Evolutionary conservation across 139 green algal species (phyloP), one percentile per base, ranked within the genome.

Genomic region (Chlorella sp.): DNA sequence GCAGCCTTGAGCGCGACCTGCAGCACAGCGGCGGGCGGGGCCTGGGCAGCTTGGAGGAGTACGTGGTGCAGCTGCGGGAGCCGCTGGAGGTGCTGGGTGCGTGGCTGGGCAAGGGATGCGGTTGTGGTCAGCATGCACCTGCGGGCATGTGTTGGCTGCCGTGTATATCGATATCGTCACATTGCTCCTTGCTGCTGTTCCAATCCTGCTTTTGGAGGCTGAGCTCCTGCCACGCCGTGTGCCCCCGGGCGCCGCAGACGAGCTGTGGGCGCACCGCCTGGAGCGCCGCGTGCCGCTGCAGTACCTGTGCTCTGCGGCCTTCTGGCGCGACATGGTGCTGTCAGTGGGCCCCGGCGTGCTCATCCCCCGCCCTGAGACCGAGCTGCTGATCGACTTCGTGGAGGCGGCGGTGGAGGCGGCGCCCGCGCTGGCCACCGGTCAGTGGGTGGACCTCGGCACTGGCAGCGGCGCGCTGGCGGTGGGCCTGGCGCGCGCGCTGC

Each of bases 341-440:
- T 73, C 79, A 46, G 84, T 89, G 21, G 67, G 77, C 14, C 90
- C 91, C 1, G 94, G 95, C 21, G 89, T 97, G 27, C 88, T 98
- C 33, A 92, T 98, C 15, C 95, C 95, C 2, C 79, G 95, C 6
- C 95, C 95, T 48, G 95, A 98, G 79, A 98, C 95, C 8, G 95
- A 98, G 76, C 78, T 91, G 36, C 67, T 97, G 71, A 68, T 94
- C 19, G 91, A 96, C 46, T 84, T 95, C 29, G 90, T 89, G 9
- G 40, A 67, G 27, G 71, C 82, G 36, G 87, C 81, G 1, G 14
- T 92, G 8, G 38, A 58, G 12, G 58, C 67, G 0, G 38, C 69
- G 8, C 78, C 74, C 19, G 19, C 31, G 12, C 73, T 94, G 43
- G 74, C 71, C 3, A 14, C 19, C 0, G 66, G 72, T 12, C 74